phyloP scores from a whole-genome alignment of 768 basidiomycete species.

The Psilocybe subaeruginosa region DNA sequence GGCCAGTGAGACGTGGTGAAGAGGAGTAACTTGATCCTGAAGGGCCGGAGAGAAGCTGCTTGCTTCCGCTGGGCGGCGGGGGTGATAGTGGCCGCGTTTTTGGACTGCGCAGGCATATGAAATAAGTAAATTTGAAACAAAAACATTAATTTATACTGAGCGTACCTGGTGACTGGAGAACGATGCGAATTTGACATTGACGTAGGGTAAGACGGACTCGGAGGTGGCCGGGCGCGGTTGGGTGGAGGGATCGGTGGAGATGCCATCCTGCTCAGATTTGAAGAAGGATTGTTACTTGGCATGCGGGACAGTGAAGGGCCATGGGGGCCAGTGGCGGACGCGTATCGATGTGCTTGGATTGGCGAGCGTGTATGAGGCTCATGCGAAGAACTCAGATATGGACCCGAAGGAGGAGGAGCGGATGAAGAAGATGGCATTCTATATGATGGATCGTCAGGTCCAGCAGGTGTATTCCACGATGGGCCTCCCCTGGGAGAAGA shows the following conservation, averaged over 20 bases:
- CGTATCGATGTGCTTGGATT: conserved; percentile 40
- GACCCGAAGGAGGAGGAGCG: conserved; percentile 29
- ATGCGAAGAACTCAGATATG: conserved; percentile 29
- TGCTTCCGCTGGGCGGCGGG: conserved; percentile 19
- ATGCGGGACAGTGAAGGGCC: conserved; percentile 26
- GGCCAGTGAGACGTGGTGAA: conserved; percentile 26
- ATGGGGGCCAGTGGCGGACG: conserved; percentile 20
- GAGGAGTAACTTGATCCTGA: conserved; percentile 24
- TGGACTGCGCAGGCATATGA: conserved; percentile 20
- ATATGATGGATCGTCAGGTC: conserved; percentile 28
- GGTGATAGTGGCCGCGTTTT: conserved; percentile 38
- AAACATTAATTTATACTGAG: background rate
- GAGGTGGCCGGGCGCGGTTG: conserved; percentile 27
- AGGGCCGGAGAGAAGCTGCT: conserved; percentile 21
- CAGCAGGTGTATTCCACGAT: conserved; percentile 31
- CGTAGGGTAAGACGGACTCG: conserved; percentile 26
- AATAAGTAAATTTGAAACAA: background rate
- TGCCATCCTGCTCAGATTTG: conserved; percentile 23
- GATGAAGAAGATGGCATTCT: conserved; percentile 35
- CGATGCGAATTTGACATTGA: conserved; percentile 19
- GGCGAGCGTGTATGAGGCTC: conserved; percentile 43
- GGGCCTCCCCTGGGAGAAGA: conserved; percentile 36
- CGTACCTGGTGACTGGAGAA: conserved; percentile 27
- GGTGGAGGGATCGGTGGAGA: conserved; percentile 28
- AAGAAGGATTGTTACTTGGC: conserved; percentile 31